Percentiles rank a stretch among this genome's conserved stretches.
phyloP scores from a whole-genome alignment of 805 yeast species.

The Torulaspora delbrueckii region DNA sequence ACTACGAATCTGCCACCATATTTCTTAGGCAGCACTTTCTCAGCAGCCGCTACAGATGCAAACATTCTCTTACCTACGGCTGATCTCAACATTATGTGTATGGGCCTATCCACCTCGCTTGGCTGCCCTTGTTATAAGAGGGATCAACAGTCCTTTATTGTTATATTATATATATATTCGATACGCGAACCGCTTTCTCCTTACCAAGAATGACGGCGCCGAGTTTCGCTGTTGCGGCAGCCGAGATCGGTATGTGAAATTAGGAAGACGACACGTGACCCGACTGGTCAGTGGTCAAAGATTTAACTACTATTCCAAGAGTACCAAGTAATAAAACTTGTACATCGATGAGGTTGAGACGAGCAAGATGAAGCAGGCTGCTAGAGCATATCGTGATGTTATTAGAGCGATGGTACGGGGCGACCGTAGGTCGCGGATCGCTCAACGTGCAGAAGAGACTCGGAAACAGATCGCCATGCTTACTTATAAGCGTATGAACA shows the following conservation, averaged over 20 bases:
- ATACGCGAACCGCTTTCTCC: neutral
- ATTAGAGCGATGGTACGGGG: slow-evolving; percentile 23
- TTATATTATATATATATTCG: neutral
- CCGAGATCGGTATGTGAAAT: neutral
- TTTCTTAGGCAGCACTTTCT: slow-evolving; percentile 72
- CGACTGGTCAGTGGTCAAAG: neutral
- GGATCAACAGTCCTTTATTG: neutral
- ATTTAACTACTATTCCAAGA: too few species aligned
- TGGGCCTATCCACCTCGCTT: too few species aligned
- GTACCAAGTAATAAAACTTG: too few species aligned
- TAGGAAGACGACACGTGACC: neutral
- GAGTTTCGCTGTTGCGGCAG: neutral
- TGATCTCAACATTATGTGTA: slow-evolving; percentile 31
- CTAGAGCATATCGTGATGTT: slow-evolving; percentile 19
- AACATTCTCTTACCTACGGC: slow-evolving; percentile 36
- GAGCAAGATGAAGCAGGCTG: neutral
- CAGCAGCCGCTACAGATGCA: slow-evolving; percentile 59
- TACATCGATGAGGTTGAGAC: neutral
- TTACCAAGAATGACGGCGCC: neutral
- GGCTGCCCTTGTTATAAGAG: neutral
- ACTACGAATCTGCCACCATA: slow-evolving; percentile 94
- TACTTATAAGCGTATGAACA: slow-evolving; percentile 23
- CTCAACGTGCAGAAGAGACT: slow-evolving; percentile 19
- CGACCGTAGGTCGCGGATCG: slow-evolving; percentile 19
- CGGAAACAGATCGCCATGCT: slow-evolving; percentile 23